These are phyloP conservation scores for Podospora australis DNA, from an alignment of 495 filamentous ascomycete genomes.

Conservation along the genomic window DNA sequence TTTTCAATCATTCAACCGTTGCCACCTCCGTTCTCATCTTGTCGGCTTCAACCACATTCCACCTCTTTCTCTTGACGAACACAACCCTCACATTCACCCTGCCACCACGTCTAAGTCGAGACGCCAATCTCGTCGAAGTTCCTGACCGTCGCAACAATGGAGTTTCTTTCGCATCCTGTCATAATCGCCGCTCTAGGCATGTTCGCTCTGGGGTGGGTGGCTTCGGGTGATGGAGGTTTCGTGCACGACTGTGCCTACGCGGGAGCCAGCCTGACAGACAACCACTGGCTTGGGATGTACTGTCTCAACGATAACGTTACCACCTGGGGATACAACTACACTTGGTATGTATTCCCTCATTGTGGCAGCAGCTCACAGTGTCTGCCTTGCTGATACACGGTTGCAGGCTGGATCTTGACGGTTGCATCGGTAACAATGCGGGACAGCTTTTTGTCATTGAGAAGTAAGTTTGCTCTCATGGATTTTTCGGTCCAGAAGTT, in stretches of 20 bases:
- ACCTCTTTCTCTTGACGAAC: no score
- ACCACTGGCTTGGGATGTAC: slow-evolving; percentile 15
- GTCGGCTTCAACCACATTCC: no score
- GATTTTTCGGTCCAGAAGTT: no score
- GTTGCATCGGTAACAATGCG: slow-evolving; percentile 17
- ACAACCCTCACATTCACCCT: no score
- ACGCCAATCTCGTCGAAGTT: no score
- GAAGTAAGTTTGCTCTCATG: slow-evolving; percentile 2
- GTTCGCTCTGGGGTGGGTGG: background rate
- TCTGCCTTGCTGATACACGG: background rate
- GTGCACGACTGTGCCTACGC: slow-evolving; percentile 7
- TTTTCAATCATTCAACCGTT: no score
- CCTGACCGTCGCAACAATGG: no score
- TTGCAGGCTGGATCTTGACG: slow-evolving; percentile 17
- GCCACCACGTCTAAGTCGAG: no score
- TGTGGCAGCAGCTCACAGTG: background rate
- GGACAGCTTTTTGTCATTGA: slow-evolving; percentile 9
- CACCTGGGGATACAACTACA: slow-evolving; percentile 18
- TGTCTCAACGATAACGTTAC: slow-evolving; percentile 15
- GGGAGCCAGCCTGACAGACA: slow-evolving; percentile 9
- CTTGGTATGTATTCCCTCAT: slow-evolving; percentile 8
- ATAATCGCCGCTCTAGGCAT: background rate
- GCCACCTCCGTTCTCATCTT: no score
- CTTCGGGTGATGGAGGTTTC: slow-evolving; percentile 8
- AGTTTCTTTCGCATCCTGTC: no score